Percentiles rank a stretch among this genome's conserved stretches.
Conservation (phyloP, 495 filamentous ascomycete species). For the Oidiodendron maius region DNA sequence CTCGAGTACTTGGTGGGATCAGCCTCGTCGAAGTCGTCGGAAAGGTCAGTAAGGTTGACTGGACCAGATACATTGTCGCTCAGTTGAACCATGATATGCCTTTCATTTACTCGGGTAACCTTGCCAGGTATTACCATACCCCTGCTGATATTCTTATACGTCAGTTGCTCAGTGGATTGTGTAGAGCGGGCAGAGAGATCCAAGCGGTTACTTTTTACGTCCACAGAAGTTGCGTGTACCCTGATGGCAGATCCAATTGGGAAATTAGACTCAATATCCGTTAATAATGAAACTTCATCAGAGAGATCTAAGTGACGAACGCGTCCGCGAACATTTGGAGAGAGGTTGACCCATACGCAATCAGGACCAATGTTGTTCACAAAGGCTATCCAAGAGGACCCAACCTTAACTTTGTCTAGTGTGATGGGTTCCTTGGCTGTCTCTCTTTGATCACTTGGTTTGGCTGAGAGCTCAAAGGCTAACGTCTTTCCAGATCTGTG, state of each 20-base stretch:
- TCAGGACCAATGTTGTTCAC: conserved; percentile 79
- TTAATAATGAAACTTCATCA: conserved; percentile 72
- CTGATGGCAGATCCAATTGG: conserved; percentile 81
- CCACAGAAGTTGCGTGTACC: conserved; percentile 69
- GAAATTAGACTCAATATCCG: conserved; percentile 74
- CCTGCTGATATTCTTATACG: conserved; percentile 60
- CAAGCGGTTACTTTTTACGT: conserved; percentile 65
- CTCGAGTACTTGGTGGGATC: conserved; percentile 62
- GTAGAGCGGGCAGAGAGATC: conserved; percentile 71
- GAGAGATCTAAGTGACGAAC: conserved; percentile 76
- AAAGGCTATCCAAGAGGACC: conserved; percentile 68
- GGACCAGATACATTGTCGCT: conserved; percentile 68
- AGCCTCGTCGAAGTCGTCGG: conserved; percentile 75
- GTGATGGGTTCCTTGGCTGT: conserved; percentile 49
- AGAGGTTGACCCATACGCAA: conserved; percentile 82
- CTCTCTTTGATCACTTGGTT: conserved; percentile 56
- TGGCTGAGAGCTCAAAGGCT: conserved; percentile 86
- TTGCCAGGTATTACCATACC: conserved; percentile 78
- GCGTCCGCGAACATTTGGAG: conserved; percentile 84
- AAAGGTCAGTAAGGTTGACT: conserved; percentile 70
- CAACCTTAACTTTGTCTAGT: conserved; percentile 66
- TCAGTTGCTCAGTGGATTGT: conserved; percentile 45
- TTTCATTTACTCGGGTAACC: conserved; percentile 81
- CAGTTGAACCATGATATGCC: conserved; percentile 76
- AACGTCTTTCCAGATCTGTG: conserved; percentile 71